phyloP scores from a whole-genome alignment of 73 alveolate genomes.

The Stentor roeselii region DNA sequence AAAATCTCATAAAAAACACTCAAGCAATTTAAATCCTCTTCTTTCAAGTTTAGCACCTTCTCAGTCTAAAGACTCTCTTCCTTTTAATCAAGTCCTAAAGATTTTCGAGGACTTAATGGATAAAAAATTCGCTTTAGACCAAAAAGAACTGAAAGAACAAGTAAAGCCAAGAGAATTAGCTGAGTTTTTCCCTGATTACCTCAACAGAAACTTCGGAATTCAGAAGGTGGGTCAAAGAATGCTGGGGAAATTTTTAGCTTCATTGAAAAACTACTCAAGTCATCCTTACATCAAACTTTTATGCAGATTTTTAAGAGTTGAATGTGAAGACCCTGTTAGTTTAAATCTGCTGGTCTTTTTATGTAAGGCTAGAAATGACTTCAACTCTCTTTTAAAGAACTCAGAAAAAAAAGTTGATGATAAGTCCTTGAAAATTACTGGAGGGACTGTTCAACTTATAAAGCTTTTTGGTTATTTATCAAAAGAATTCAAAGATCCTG shows the following conservation, averaged over 20 bases:
- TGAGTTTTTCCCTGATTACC: background rate
- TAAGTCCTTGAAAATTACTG: too few species aligned
- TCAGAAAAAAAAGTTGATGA: too few species aligned
- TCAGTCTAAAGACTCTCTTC: background rate
- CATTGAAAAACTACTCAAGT: background rate
- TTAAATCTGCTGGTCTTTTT: background rate
- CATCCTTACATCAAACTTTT: background rate
- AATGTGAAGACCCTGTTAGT: background rate
- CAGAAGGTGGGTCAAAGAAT: background rate
- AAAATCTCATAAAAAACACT: too few species aligned
- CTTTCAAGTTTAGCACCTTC: background rate
- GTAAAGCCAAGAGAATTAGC: background rate
- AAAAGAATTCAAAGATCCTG: too few species aligned
- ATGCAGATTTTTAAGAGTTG: background rate
- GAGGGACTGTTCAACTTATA: too few species aligned
- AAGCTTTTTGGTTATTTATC: too few species aligned
- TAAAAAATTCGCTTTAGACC: background rate
- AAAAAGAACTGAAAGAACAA: background rate
- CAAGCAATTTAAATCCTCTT: too few species aligned
- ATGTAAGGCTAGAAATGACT: background rate
- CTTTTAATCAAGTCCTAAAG: background rate
- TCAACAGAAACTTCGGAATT: background rate
- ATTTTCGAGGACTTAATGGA: background rate
- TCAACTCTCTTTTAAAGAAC: too few species aligned
- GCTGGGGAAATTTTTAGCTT: background rate